phyloP scores from a whole-genome alignment of 768 basidiomycete species.

The Mycena rosella region DNA sequence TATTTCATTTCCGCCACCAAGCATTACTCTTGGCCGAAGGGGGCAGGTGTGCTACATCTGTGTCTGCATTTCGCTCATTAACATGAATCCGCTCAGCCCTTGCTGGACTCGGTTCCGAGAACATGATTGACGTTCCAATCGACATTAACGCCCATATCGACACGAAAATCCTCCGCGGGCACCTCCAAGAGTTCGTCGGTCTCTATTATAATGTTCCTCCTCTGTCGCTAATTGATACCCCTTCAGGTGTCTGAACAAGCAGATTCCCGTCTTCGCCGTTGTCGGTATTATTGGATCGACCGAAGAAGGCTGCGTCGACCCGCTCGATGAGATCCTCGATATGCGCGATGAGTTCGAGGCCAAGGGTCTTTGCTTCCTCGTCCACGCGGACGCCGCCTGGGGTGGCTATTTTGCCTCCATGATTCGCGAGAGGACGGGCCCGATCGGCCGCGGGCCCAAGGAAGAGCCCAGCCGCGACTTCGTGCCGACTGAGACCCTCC shows the following conservation, averaged over 20 bases:
- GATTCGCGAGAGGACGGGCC: slow-evolving; percentile 38
- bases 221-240: slow-evolving; percentile 23
- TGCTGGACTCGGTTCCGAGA: slow-evolving; percentile 57
- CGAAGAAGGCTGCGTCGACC: slow-evolving; percentile 60
- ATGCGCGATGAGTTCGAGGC: slow-evolving; percentile 48
- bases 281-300: slow-evolving; percentile 60
- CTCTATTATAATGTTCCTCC: slow-evolving; percentile 22
- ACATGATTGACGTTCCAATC: slow-evolving; percentile 52
- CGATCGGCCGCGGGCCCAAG: slow-evolving; percentile 17
- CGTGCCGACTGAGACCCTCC: slow-evolving; percentile 47
- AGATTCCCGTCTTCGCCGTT: slow-evolving; percentile 55
- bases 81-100: slow-evolving; percentile 46
- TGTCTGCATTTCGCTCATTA: slow-evolving; percentile 4
- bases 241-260: slow-evolving; percentile 42
- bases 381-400: slow-evolving; percentile 64
- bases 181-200: slow-evolving; percentile 40
- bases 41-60: slow-evolving; percentile 48
- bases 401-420: slow-evolving; percentile 59
- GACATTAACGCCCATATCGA: slow-evolving; percentile 54
- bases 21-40: slow-evolving; percentile 65
- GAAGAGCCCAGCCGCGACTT: slow-evolving; percentile 25
- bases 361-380: slow-evolving; percentile 53
- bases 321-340: slow-evolving; percentile 51
- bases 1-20: slow-evolving; percentile 48
- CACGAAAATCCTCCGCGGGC: slow-evolving; percentile 41